Conservation (phyloP, 176 grass and related monocot species). For the Oryza punctata region DNA sequence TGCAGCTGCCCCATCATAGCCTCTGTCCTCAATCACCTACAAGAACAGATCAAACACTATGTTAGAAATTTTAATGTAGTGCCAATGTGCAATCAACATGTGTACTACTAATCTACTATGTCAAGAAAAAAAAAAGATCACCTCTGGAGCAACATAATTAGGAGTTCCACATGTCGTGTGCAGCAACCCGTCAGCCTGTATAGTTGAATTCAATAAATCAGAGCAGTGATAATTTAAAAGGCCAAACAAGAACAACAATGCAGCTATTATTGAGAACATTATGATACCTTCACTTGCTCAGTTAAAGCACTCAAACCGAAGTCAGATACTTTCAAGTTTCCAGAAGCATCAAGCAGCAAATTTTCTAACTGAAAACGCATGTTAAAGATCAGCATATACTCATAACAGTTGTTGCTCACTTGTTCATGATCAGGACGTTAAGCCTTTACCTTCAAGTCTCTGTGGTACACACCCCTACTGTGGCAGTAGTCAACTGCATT, state of each 20-base stretch:
- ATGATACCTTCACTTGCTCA: constrained; percentile 82
- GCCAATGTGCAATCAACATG: background rate
- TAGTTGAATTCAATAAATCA: constrained; percentile 26
- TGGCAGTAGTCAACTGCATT: constrained; percentile 97
- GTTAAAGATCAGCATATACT: constrained; percentile 38
- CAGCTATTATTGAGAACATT: background rate
- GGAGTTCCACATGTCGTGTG: constrained; percentile 99
- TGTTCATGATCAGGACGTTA: constrained; percentile 10
- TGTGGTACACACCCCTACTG: constrained; percentile 96
- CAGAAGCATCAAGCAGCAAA: constrained; percentile 83
- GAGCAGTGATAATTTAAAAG: constrained; percentile 3
- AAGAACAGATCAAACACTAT: constrained; percentile 27
- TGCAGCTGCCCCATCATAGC: constrained; percentile 90
- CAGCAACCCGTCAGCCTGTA: constrained; percentile 84
- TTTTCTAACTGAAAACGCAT: constrained; percentile 79
- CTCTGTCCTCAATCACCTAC: constrained; percentile 95
- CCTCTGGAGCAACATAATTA: constrained; percentile 99
- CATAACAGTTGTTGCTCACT: constrained; percentile 9
- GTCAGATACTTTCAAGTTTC: constrained; percentile 96
- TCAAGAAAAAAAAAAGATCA: constrained; percentile 17
- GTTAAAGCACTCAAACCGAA: constrained; percentile 98
- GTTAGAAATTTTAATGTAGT: constrained; percentile 8
- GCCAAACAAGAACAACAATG: constrained; percentile 21
- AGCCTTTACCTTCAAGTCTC: constrained; percentile 81
- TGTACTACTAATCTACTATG: background rate